Base-by-base conservation (phyloP, 306 rosid species). In the Dicorynia guianensis region DNA sequence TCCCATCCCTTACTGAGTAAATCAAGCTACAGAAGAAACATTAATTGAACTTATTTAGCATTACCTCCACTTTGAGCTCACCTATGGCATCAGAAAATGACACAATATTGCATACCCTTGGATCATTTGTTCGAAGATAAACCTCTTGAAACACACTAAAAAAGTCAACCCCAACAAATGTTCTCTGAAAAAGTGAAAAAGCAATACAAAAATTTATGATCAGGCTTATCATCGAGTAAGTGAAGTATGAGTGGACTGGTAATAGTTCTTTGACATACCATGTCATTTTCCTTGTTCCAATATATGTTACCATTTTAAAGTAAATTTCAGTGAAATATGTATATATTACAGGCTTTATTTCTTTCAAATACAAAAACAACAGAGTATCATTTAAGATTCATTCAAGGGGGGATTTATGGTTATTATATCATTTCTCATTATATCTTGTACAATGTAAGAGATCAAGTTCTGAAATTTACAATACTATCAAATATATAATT, bases 51-150 rank as follows among this genome's bases (percentile, higher is more conserved):
- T 73, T 50, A 74, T 49, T 53, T 66, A 42, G 57, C 38, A 87
- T 78, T 85, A 91, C 98, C 96, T 94, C 98, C 55, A 91, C 97
- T 88, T 91, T 94, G n/a, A 94, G 97, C 85, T 94, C 97, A 76
- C 98, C 98, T 15, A 91, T 81, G 76, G 91, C 91, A 67, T 94
- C 98, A 78, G 98, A 91, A 83, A 94, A 91, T 70, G 86, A 84
- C 18, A 94, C 96, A 53, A 94, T 85, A 79, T 94, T 91, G 80
- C 87, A 74, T 6, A 91, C 97, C 3, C 97, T 94, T 8, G 93
- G 96, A 80, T 94, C 98, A 77, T 85, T 91, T 35, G 97, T 81
- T 80, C 47, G 85, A 72, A 94, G 97, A 77, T 81, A 81, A 66
- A 94, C 89, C 90, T 94, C 98, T 91, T 94, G 98, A 77, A 89